phyloP scores from a whole-genome alignment of 1,139 yeast species.

The Meyerozyma athensensis region DNA sequence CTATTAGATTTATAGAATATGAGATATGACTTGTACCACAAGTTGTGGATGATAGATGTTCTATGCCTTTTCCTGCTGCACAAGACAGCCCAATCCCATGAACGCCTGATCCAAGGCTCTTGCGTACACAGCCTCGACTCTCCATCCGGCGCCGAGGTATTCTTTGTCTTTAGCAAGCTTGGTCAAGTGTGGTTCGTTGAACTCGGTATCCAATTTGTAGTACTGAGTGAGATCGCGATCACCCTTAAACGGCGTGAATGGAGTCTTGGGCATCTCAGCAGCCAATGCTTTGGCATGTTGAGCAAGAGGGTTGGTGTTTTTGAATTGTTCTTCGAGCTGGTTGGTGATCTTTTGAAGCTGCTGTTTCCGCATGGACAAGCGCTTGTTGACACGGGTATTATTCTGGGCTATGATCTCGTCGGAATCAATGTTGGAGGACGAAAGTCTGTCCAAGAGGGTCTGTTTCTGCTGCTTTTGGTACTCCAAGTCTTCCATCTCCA shows the following conservation, averaged over 20 bases:
- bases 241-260: constrained; percentile 93
- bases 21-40: not conserved
- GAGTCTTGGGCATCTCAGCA: constrained; percentile 34
- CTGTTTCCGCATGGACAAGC: constrained; percentile 61
- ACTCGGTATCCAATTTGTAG: constrained; percentile 37
- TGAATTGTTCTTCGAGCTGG: constrained; percentile 41
- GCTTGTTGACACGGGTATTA: constrained; percentile 40
- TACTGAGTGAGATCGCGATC: constrained; percentile 58
- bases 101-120: constrained; percentile 86
- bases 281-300: constrained; percentile 16
- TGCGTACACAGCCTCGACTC: constrained; percentile 61
- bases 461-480: constrained; percentile 54
- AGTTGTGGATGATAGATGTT: not conserved
- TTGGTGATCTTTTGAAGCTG: constrained; percentile 62
- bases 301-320: constrained; percentile 22
- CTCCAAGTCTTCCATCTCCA: constrained; percentile 62
- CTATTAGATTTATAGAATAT: constrained; percentile 1
- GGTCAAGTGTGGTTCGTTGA: constrained; percentile 43
- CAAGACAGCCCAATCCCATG: constrained; percentile 78
- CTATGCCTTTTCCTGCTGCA: constrained; percentile 55
- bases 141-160: constrained; percentile 83
- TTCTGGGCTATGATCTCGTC: constrained; percentile 45
- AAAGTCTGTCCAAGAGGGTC: constrained; percentile 67
- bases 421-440: constrained; percentile 48
- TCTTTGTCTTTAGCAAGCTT: constrained; percentile 61